Evolutionary conservation across 352 stramenopile genomes (phyloP).

Genomic region (Aphanomyces invadans): DNA sequence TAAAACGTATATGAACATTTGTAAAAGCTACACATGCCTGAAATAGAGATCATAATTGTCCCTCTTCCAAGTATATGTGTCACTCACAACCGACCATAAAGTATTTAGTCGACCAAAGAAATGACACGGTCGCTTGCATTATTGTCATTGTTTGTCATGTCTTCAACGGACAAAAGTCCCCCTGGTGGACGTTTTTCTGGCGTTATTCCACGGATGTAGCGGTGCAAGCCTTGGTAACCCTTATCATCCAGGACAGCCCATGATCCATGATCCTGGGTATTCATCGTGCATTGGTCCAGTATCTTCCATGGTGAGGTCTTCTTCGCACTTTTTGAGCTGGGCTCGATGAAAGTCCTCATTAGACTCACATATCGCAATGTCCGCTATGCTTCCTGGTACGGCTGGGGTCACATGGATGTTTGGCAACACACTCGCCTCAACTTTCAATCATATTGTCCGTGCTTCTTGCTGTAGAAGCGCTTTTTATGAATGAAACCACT

Average conservation of each 20-base stretch:
- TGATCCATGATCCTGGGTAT: not conserved
- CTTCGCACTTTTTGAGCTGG: not conserved
- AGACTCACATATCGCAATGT: slow-evolving; percentile 10
- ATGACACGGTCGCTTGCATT: slow-evolving; percentile 9
- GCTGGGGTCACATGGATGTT: slow-evolving; percentile 24
- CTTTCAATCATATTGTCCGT: slow-evolving; percentile 25
- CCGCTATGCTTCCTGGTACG: not conserved
- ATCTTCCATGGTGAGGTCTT: not conserved
- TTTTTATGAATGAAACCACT: not conserved
- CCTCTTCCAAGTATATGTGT: slow-evolving; percentile 1
- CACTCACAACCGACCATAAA: not conserved
- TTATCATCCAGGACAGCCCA: slow-evolving; percentile 25
- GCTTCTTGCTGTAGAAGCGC: slow-evolving; percentile 1
- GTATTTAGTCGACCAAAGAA: slow-evolving; percentile 3
- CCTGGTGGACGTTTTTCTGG: not conserved
- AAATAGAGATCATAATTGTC: slow-evolving; percentile 3
- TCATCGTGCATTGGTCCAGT: not conserved
- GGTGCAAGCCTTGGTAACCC: slow-evolving; percentile 15
- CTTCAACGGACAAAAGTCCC: not conserved
- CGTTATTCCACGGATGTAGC: slow-evolving; percentile 4
- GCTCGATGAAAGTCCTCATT: slow-evolving; percentile 2
- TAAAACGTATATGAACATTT: not conserved
- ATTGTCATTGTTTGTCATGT: not conserved
- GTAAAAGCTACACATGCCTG: not conserved
- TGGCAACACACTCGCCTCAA: slow-evolving; percentile 26